Evolutionary conservation across 805 yeast genomes (phyloP).

Genomic region (Cyberlindnera xylosilytica): DNA sequence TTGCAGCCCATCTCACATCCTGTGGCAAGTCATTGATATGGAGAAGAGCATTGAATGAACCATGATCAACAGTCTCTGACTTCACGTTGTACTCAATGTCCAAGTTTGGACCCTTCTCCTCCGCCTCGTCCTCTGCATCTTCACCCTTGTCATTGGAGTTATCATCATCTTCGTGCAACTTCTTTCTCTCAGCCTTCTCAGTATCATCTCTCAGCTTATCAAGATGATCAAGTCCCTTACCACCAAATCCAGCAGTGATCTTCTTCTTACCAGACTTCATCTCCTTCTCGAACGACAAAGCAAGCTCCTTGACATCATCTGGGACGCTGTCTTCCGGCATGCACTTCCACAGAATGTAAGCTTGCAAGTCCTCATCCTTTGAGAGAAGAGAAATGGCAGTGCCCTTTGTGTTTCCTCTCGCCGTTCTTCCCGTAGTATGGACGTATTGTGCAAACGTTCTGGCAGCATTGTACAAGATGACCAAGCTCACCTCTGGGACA

Average conservation of each 20-base stretch:
- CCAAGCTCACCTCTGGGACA: slow-evolving; percentile 80
- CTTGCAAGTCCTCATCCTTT: slow-evolving; percentile 61
- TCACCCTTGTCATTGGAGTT: slow-evolving; percentile 28
- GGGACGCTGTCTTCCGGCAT: slow-evolving; percentile 55
- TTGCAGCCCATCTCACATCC: slow-evolving; percentile 71
- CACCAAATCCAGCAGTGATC: slow-evolving; percentile 82
- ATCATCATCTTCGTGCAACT: slow-evolving; percentile 41
- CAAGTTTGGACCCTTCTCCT: slow-evolving; percentile 26
- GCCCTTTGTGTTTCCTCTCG: slow-evolving; percentile 78
- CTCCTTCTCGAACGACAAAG: slow-evolving; percentile 53
- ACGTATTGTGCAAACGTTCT: slow-evolving; percentile 93
- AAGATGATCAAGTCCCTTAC: slow-evolving; percentile 81
- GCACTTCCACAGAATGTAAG: slow-evolving; percentile 48
- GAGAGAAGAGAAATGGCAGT: slow-evolving; percentile 70
- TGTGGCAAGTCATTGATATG: slow-evolving; percentile 85
- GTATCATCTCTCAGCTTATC: slow-evolving; percentile 57
- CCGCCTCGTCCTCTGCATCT: slow-evolving; percentile 20
- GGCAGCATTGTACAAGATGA: slow-evolving; percentile 79
- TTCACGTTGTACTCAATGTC: slow-evolving; percentile 49
- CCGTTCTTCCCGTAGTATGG: slow-evolving; percentile 95
- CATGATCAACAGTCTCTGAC: slow-evolving; percentile 51
- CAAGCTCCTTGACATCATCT: slow-evolving; percentile 45
- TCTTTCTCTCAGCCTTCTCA: slow-evolving; percentile 46
- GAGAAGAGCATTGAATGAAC: slow-evolving; percentile 61
- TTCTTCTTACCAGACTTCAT: slow-evolving; percentile 65